Conservation (phyloP, 257 asterid species). For the Solanum bulbocastanum region DNA sequence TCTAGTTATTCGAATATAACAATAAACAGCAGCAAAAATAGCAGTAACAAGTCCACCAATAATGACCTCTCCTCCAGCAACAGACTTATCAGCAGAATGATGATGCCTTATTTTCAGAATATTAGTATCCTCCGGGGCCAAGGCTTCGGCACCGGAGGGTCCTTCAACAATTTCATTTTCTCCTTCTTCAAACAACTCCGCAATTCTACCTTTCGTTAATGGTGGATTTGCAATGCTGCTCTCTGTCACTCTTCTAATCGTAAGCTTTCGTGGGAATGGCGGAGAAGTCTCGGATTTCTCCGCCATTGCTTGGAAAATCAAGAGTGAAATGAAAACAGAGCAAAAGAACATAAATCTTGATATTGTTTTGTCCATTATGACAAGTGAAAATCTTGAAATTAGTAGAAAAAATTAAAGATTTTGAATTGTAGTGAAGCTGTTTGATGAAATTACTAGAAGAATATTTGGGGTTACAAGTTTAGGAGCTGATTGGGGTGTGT, state of each 20-base stretch:
- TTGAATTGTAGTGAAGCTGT: not conserved
- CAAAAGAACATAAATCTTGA: not conserved
- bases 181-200: not conserved
- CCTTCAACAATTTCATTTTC: not conserved
- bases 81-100: constrained; percentile 43
- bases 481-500: not conserved
- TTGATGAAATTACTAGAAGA: not conserved
- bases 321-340: not conserved
- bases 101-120: constrained; percentile 16
- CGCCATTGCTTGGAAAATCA: not conserved
- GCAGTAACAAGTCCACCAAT: constrained; percentile 75
- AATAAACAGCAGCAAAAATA: constrained; percentile 55
- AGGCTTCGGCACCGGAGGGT: constrained; percentile 29
- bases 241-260: not conserved
- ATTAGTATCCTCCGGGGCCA: constrained; percentile 25
- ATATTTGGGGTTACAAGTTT: not conserved
- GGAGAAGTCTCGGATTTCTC: not conserved
- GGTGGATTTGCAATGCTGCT: constrained; percentile 10
- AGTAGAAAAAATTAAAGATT: not conserved
- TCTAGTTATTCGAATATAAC: constrained; percentile 66
- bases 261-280: not conserved
- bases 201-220: not conserved
- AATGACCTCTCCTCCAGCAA: constrained; percentile 63
- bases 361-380: not conserved
- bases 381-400: not conserved